Percentiles rank a stretch among this genome's conserved stretches.
Conservation (phyloP, 257 asterid genomes). For the Solanum pennellii region DNA sequence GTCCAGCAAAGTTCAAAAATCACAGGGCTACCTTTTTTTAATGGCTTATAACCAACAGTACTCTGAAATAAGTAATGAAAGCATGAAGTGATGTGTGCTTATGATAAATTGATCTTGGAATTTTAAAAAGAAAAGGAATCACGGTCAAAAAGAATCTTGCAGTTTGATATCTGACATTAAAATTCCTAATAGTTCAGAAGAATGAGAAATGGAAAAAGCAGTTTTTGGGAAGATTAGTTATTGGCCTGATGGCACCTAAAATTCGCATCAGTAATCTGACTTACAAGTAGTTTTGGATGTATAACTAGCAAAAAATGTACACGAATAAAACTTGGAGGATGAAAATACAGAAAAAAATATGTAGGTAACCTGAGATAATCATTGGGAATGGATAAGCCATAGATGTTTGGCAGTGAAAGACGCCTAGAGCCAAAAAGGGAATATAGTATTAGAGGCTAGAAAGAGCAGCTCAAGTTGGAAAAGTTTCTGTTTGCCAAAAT, state of each 20-base stretch:
- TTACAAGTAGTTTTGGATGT: not conserved
- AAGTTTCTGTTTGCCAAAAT: not conserved
- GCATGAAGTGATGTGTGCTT: not conserved
- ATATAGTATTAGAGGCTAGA: not conserved
- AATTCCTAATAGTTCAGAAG: not conserved
- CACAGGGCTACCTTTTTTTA: not conserved
- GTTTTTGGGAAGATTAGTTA: not conserved
- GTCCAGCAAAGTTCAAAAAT: not conserved
- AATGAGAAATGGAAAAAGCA: not conserved
- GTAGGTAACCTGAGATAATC: not conserved
- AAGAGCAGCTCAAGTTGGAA: not conserved
- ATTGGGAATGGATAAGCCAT: not conserved
- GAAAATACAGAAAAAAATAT: not conserved
- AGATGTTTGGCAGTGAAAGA: not conserved
- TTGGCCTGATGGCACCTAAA: not conserved
- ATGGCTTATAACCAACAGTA: not conserved
- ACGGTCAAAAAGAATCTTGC: not conserved
- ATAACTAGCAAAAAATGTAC: not conserved
- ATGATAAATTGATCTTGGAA: not conserved
- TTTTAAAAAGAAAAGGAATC: not conserved
- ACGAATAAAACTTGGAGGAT: not conserved
- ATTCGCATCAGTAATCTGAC: not conserved
- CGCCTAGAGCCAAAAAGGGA: not conserved
- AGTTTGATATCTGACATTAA: not conserved
- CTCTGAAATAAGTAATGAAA: not conserved